phyloP scores from a whole-genome alignment of 2,329 filamentous ascomycete species.

The Neocatenulostroma microsporum region DNA sequence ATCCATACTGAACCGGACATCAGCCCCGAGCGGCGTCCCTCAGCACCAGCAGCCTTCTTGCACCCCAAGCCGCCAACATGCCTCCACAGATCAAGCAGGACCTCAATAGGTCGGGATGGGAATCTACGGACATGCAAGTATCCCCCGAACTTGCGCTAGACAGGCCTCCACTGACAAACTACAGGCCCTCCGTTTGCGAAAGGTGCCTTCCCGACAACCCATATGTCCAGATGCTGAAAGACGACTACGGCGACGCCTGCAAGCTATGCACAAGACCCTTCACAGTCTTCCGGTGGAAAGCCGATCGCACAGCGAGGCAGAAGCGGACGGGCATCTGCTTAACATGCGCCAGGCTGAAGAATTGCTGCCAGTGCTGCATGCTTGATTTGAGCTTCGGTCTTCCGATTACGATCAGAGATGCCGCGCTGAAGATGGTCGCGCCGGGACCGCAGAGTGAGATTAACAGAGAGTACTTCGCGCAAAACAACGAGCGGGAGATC shows the following conservation, averaged over 20 bases:
- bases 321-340: conserved; percentile 94
- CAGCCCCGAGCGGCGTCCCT: too few species aligned
- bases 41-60: too few species aligned
- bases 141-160: background rate
- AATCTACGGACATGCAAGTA: conserved; percentile 59
- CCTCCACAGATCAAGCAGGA: conserved; percentile 93
- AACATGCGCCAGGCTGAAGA: conserved; percentile 93
- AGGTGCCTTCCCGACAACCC: conserved; percentile 93
- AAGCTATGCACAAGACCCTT: conserved; percentile 85
- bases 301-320: conserved; percentile 81
- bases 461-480: conserved; percentile 95
- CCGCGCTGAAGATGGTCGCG: conserved; percentile 94
- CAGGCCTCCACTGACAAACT: background rate
- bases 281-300: conserved; percentile 91
- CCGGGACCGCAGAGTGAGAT: conserved; percentile 86
- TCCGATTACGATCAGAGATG: conserved; percentile 89
- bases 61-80: conserved; percentile 45
- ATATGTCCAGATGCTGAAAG: conserved; percentile 98
- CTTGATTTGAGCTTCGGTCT: conserved; percentile 93
- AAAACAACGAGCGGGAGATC: conserved; percentile 92
- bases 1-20: too few species aligned
- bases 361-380: conserved; percentile 99
- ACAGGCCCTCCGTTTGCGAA: conserved; percentile 78
- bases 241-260: conserved; percentile 71
- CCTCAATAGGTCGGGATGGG: conserved; percentile 91